Evolutionary conservation across 805 yeast species (phyloP).

Genomic region (Yarrowia divulgata): DNA sequence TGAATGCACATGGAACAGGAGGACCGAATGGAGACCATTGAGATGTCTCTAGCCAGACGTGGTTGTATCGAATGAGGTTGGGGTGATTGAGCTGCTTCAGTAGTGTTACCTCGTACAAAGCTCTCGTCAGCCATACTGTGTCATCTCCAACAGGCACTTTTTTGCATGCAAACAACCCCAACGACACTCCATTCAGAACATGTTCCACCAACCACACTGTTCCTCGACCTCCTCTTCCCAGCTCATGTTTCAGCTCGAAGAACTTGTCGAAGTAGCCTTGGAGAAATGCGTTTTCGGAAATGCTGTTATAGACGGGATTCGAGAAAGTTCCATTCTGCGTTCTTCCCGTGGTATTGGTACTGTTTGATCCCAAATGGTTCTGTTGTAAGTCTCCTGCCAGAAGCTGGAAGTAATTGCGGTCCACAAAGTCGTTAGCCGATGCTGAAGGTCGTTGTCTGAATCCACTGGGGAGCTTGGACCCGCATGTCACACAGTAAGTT

Average conservation of each 20-base stretch:
- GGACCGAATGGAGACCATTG: slow-evolving; percentile 61
- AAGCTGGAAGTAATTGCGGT: slow-evolving; percentile 32
- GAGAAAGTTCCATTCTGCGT: background rate
- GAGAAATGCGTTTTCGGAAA: slow-evolving; percentile 59
- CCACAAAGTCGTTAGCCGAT: slow-evolving; percentile 3
- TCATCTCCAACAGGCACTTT: slow-evolving; percentile 85
- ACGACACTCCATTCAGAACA: slow-evolving; percentile 68
- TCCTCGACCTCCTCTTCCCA: slow-evolving; percentile 88
- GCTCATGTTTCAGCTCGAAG: slow-evolving; percentile 63
- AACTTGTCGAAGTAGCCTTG: slow-evolving; percentile 79
- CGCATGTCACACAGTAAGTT: slow-evolving; percentile 24
- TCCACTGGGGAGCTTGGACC: slow-evolving; percentile 17
- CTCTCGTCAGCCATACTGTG: slow-evolving; percentile 69
- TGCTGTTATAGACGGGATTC: slow-evolving; percentile 40
- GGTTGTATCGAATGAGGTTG: slow-evolving; percentile 83
- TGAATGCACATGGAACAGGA: slow-evolving; percentile 74
- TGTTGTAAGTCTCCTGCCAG: slow-evolving; percentile 26
- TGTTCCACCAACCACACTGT: slow-evolving; percentile 86
- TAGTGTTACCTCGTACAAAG: slow-evolving; percentile 78
- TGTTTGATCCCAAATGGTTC: background rate
- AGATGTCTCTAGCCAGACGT: slow-evolving; percentile 87
- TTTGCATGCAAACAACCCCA: slow-evolving; percentile 85
- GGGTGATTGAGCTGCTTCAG: slow-evolving; percentile 59
- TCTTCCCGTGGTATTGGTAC: background rate
- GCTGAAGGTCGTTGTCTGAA: slow-evolving; percentile 1